Conservation (phyloP, 768 basidiomycete species). For the Tubosaeta brunneosetosa region DNA sequence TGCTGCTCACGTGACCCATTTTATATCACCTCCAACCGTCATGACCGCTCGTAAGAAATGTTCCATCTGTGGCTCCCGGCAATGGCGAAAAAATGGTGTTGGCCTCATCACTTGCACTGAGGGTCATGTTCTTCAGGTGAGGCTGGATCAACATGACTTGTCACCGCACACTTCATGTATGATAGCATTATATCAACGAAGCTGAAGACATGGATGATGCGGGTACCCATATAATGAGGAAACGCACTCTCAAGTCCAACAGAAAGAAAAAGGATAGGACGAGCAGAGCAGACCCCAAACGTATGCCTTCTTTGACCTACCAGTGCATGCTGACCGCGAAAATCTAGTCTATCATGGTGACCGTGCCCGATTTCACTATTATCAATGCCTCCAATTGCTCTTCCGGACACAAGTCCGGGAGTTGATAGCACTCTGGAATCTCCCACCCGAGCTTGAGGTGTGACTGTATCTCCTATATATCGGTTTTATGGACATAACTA, state of each 20-base stretch:
- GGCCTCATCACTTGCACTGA: constrained; percentile 86
- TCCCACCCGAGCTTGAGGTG: constrained; percentile 81
- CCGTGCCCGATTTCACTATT: constrained; percentile 72
- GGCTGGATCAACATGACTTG: constrained; percentile 2
- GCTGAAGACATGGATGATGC: constrained; percentile 62
- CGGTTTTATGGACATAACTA: constrained; percentile 4
- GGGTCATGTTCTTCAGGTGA: constrained; percentile 85
- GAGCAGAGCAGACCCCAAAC: constrained; percentile 55
- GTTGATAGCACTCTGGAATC: constrained; percentile 58
- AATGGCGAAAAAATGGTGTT: constrained; percentile 84
- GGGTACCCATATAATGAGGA: constrained; percentile 58
- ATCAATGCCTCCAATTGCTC: constrained; percentile 79
- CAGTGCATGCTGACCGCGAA: not conserved
- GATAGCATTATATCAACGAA: constrained; percentile 80
- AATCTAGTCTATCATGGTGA: constrained; percentile 77
- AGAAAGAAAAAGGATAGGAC: constrained; percentile 47
- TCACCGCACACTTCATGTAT: not conserved
- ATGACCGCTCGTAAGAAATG: constrained; percentile 66
- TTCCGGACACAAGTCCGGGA: constrained; percentile 69
- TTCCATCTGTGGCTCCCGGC: constrained; percentile 72
- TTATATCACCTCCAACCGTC: not conserved
- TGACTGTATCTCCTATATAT: constrained; percentile 9
- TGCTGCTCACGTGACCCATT: constrained; percentile 9
- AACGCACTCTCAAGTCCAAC: constrained; percentile 58
- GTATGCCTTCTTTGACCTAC: constrained; percentile 34